These are phyloP conservation scores for Coemansia sp. DNA, from an alignment of 192 early-diverging fungal species.

Conservation along the genomic window DNA sequence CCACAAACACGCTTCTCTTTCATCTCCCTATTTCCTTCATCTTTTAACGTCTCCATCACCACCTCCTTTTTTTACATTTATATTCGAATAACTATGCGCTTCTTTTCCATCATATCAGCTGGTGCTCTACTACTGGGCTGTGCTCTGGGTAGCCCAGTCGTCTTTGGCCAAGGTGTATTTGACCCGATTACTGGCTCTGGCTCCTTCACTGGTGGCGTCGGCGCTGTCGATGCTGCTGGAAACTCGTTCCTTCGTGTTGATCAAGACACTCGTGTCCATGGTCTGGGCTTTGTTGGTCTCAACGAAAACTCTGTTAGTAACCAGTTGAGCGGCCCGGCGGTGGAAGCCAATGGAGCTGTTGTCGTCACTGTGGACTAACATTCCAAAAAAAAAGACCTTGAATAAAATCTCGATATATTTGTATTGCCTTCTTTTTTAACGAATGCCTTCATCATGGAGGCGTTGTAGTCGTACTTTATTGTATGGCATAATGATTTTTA, in stretches of 20 bases:
- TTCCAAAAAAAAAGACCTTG: not conserved
- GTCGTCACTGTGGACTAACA: constrained; percentile 21
- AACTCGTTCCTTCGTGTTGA: constrained; percentile 44
- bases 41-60: not conserved
- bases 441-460: constrained; percentile 16
- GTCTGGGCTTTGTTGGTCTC: constrained; percentile 27
- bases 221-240: constrained; percentile 23
- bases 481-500: constrained; percentile 4
- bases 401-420: not conserved
- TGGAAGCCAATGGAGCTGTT: constrained; percentile 30
- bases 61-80: not conserved
- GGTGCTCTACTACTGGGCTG: not conserved
- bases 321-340: constrained; percentile 30
- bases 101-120: not conserved
- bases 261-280: constrained; percentile 36
- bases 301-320: constrained; percentile 29
- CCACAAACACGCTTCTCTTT: not conserved
- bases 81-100: constrained; percentile 2
- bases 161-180: constrained; percentile 18
- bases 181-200: constrained; percentile 36
- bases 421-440: constrained; percentile 6
- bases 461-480: constrained; percentile 9
- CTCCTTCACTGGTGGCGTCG: not conserved
- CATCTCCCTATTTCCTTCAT: not conserved
- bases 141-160: constrained; percentile 13